Evolutionary conservation across 2,329 filamentous ascomycete genomes (phyloP).

Genomic region (Paecilomyces sp.): DNA sequence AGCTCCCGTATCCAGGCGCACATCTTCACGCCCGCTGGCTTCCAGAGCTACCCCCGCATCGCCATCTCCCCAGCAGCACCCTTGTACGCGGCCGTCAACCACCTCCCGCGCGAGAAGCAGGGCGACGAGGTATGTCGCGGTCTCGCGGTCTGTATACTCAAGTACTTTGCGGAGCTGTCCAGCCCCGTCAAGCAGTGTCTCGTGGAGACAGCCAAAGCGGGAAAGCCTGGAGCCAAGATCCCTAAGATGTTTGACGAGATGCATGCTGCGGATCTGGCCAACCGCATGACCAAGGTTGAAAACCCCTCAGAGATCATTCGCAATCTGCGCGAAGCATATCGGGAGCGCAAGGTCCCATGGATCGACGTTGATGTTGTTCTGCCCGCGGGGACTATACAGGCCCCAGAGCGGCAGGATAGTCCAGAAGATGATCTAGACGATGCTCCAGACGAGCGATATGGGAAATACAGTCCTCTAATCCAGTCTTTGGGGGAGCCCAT

Average conservation of each 20-base stretch:
- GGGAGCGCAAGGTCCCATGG: constrained; percentile 75
- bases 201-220: constrained; percentile 45
- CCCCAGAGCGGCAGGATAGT: constrained; percentile 55
- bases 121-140: constrained; percentile 89
- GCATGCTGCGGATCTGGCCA: constrained; percentile 85
- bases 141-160: constrained; percentile 84
- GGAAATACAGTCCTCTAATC: constrained; percentile 68
- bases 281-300: constrained; percentile 75
- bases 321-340: constrained; percentile 67
- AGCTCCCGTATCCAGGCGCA: constrained; percentile 93
- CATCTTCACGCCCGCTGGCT: constrained; percentile 80
- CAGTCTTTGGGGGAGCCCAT: constrained; percentile 74
- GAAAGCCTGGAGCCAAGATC: constrained; percentile 53
- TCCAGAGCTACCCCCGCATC: constrained; percentile 82
- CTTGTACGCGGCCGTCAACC: constrained; percentile 82
- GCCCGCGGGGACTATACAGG: constrained; percentile 64
- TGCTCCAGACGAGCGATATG: constrained; percentile 53
- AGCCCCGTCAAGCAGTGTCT: constrained; percentile 67
- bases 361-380: constrained; percentile 82
- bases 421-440: constrained; percentile 52
- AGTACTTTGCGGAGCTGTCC: constrained; percentile 87
- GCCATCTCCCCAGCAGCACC: constrained; percentile 89
- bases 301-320: constrained; percentile 65
- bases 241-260: constrained; percentile 76
- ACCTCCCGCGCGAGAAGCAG: constrained; percentile 87